Percentiles rank a stretch among this genome's conserved stretches.
phyloP scores from a whole-genome alignment of 1,284 basidiomycete species.

The Phaffia rhodozyma region DNA sequence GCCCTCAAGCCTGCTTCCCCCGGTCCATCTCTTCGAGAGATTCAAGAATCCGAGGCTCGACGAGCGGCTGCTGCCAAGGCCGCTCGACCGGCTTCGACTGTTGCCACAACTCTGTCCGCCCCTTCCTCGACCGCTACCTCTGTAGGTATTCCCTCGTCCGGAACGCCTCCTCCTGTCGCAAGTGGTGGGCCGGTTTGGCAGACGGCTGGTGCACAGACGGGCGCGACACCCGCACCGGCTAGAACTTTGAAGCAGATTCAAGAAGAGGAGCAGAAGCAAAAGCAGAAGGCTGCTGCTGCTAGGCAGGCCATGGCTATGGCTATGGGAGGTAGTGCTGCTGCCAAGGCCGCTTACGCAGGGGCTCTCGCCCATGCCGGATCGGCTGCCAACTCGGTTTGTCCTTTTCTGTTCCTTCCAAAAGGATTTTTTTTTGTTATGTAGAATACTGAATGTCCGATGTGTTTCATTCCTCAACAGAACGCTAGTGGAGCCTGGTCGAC shows the following conservation, averaged over 20 bases:
- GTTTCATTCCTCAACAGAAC: constrained; percentile 18
- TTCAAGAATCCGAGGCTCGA: constrained; percentile 78
- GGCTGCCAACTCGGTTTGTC: constrained; percentile 53
- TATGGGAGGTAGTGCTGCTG: constrained; percentile 31
- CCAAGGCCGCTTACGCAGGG: constrained; percentile 66
- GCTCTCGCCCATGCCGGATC: constrained; percentile 46
- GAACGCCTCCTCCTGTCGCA: constrained; percentile 23
- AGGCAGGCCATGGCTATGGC: constrained; percentile 23
- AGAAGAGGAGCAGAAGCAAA: constrained; percentile 84
- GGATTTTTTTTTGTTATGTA: neutral
- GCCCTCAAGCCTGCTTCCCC: constrained; percentile 39
- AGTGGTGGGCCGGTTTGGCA: constrained; percentile 22
- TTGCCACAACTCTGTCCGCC: constrained; percentile 38
- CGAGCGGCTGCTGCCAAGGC: constrained; percentile 50
- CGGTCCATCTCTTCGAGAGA: constrained; percentile 73
- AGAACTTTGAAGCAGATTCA: constrained; percentile 98
- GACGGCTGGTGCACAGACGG: constrained; percentile 31
- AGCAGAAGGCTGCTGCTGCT: constrained; percentile 42
- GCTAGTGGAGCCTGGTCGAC: constrained; percentile 62
- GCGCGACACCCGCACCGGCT: constrained; percentile 42
- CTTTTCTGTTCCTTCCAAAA: constrained; percentile 7
- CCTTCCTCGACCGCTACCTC: constrained; percentile 43
- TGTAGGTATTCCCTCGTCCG: constrained; percentile 29
- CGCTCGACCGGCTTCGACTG: constrained; percentile 21
- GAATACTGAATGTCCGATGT: constrained; percentile 4